Evolutionary conservation across 306 rosid genomes (phyloP).

Genomic region (Lathyrus oleraceus): DNA sequence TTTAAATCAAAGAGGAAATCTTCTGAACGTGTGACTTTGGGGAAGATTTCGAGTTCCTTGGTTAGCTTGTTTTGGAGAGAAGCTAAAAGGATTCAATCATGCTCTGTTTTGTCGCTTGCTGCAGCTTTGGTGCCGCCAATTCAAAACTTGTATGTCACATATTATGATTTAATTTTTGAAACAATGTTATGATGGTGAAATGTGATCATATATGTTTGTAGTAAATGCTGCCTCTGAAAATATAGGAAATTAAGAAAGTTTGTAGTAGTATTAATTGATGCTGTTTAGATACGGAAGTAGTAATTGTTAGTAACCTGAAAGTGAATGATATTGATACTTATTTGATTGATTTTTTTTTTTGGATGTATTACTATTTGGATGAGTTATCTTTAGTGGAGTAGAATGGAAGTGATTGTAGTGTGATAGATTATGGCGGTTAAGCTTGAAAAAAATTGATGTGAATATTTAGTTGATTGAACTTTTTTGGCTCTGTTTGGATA

Average conservation of each 20-base stretch:
- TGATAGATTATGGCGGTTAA: no score
- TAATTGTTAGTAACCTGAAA: neutral
- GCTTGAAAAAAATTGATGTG: no score
- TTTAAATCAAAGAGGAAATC: constrained; percentile 49
- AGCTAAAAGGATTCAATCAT: constrained; percentile 53
- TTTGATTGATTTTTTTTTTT: constrained; percentile 14
- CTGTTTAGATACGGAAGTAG: no score
- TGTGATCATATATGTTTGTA: neutral
- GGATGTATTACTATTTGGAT: no score
- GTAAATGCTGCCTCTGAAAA: no score
- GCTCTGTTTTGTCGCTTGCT: constrained; percentile 62
- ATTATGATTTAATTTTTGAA: neutral
- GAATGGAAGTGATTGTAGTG: no score
- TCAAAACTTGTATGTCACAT: constrained; percentile 62
- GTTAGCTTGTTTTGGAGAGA: constrained; percentile 55
- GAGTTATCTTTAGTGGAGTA: no score
- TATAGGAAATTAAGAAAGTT: no score
- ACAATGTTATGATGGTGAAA: neutral
- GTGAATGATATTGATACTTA: neutral
- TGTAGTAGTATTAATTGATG: no score
- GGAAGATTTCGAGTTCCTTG: constrained; percentile 55
- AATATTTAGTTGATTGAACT: no score
- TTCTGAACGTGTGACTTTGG: constrained; percentile 36
- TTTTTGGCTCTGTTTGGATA: no score
- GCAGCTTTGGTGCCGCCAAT: constrained; percentile 80